A percentile compares a stretch with the other conserved stretches of the same genome.
These are phyloP conservation scores for Annona squamosa DNA, from an alignment of 164 flowering plant genomes.

Conservation along the genomic window DNA sequence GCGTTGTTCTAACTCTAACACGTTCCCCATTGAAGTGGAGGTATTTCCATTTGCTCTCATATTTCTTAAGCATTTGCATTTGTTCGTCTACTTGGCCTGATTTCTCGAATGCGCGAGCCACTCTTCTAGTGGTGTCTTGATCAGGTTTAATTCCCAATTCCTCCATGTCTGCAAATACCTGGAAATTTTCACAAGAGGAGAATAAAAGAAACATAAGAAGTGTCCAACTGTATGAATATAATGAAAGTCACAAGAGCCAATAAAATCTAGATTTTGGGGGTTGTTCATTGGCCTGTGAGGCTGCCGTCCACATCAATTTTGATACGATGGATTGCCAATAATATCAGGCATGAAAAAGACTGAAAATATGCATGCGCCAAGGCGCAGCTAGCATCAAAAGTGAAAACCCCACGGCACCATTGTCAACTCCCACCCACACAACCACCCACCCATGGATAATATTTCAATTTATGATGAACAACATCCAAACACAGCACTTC, in stretches of 20 bases:
- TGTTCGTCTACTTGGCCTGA: conserved; percentile 63
- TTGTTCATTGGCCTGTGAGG: too few relatives aligned
- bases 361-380: too few relatives aligned
- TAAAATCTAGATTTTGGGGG: neutral
- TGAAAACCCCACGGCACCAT: too few relatives aligned
- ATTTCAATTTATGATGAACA: too few relatives aligned
- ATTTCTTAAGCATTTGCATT: conserved; percentile 46
- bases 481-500: too few relatives aligned
- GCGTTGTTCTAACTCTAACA: conserved; percentile 44
- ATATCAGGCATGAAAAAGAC: too few relatives aligned
- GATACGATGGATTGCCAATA: too few relatives aligned
- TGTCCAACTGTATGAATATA: neutral
- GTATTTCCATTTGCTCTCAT: conserved; percentile 67
- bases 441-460: too few relatives aligned
- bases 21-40: conserved; percentile 80
- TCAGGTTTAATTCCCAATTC: conserved; percentile 90
- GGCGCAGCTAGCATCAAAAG: too few relatives aligned
- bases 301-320: too few relatives aligned
- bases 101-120: conserved; percentile 53
- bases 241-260: neutral
- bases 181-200: conserved; percentile 5
- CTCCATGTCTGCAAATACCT: conserved; percentile 99
- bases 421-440: too few relatives aligned
- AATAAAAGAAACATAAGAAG: neutral
- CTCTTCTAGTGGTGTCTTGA: conserved; percentile 62